Evolutionary conservation across 164 flowering plant genomes (phyloP), one percentile per base, ranked within the genome.

Genomic region (Houttuynia cordata): DNA sequence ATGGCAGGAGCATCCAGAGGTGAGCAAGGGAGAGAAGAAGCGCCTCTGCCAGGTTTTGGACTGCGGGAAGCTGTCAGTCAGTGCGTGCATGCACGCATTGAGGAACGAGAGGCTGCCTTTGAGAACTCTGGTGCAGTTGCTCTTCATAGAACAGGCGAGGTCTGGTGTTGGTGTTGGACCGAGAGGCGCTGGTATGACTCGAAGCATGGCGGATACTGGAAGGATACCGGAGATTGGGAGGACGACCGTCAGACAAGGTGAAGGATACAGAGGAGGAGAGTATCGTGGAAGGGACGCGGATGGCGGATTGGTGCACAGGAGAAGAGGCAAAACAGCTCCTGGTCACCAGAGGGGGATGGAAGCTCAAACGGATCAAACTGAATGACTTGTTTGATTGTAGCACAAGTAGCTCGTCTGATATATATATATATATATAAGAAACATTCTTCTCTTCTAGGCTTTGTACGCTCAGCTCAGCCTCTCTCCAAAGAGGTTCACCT

Each of bases 71-170:
- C 64, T 91, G 64, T 86, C 97, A 0, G 74, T 78, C 0, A 85
- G 81, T 30, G 78, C 79, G 13, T 75, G 94, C 7, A 78, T 85
- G 10, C 91, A 91, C 62, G 97, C 81, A 3, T 81, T 88, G 57
- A 80, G 76, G 58, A 91, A 91, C 52, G 96, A 88, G 67, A 72
- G 83, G 40, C 76, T 91, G 8, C 97, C 97, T 24, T 62, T 91
- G 63, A 76, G 97, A 72, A 91, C 96, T 17, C 92, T 91, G 8
- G 94, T 91, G 62, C 97, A 91, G 74, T 83, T 84, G 56, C 84
- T 91, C 61, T 91, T 79, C 78, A 76, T 75, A 37, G 96, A 91
- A 19, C 96, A 86, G 64, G 96, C 80, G 58, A 77, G 75, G 69
- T 68, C 73, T 37, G 41, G 67, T n/a, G 74, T 71, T 23, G 55